Conservation (phyloP, 257 asterid species). For the Verbena officinalis region DNA sequence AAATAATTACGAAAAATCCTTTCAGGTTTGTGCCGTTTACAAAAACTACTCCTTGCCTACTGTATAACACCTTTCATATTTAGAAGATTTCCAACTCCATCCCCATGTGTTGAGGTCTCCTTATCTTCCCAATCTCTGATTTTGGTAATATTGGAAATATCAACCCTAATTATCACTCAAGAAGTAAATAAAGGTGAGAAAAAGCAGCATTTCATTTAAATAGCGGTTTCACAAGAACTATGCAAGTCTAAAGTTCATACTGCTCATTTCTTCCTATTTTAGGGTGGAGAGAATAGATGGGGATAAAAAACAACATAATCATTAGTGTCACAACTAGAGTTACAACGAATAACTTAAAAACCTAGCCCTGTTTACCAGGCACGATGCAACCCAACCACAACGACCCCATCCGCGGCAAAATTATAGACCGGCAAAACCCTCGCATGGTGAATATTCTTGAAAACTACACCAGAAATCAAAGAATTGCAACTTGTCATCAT, state of each 20-base stretch:
- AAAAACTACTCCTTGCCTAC: too few relatives aligned
- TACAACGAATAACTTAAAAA: slow-evolving; percentile 35
- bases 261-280: background rate
- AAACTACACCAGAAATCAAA: slow-evolving; percentile 9
- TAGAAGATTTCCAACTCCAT: too few relatives aligned
- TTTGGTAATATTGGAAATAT: too few relatives aligned
- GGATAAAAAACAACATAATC: background rate
- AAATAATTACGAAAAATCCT: too few relatives aligned
- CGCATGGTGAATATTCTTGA: slow-evolving; percentile 19
- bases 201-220: too few relatives aligned
- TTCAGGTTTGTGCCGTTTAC: too few relatives aligned
- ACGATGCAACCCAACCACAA: slow-evolving; percentile 10
- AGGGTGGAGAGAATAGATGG: background rate
- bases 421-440: slow-evolving; percentile 23
- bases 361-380: slow-evolving; percentile 22
- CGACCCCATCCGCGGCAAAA: slow-evolving; percentile 25
- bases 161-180: too few relatives aligned
- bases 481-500: slow-evolving; percentile 26
- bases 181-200: too few relatives aligned
- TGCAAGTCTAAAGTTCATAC: slow-evolving; percentile 21
- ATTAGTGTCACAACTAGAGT: slow-evolving; percentile 35
- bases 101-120: too few relatives aligned
- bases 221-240: slow-evolving; percentile 9
- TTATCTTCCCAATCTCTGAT: too few relatives aligned
- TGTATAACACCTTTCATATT: too few relatives aligned